These are phyloP conservation scores for Claviceps sp. DNA, from an alignment of 2,329 filamentous ascomycete species.

Conservation along the genomic window DNA sequence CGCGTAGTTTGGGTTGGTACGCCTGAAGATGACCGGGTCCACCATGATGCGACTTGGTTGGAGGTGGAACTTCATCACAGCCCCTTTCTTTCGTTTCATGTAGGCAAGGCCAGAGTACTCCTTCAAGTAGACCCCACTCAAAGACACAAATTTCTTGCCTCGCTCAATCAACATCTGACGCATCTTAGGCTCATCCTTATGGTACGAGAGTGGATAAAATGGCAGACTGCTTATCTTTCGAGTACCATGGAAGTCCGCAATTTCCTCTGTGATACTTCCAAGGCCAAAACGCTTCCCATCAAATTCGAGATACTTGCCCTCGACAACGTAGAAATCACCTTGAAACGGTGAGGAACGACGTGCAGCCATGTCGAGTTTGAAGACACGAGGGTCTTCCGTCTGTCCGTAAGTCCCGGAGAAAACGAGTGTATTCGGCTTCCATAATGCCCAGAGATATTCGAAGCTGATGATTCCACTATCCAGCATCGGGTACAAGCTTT, in stretches of 20 bases:
- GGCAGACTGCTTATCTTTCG: constrained; percentile 68
- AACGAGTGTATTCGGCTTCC: constrained; percentile 73
- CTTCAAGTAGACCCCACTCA: constrained; percentile 75
- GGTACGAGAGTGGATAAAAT: constrained; percentile 68
- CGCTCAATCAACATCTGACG: constrained; percentile 58
- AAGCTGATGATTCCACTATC: constrained; percentile 78
- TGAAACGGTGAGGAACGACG: constrained; percentile 57
- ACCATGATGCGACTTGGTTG: constrained; percentile 82
- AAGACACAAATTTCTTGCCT: constrained; percentile 68
- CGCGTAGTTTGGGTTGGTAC: constrained; percentile 76
- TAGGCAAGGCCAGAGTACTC: constrained; percentile 76
- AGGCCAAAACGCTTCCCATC: constrained; percentile 78
- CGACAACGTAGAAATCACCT: constrained; percentile 63
- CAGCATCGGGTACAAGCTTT: constrained; percentile 65
- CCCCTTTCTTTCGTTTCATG: constrained; percentile 60
- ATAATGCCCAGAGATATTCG: constrained; percentile 77
- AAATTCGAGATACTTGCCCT: constrained; percentile 73
- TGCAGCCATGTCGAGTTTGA: constrained; percentile 66
- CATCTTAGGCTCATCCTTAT: constrained; percentile 55
- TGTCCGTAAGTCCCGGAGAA: constrained; percentile 68
- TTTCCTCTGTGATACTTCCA: constrained; percentile 54
- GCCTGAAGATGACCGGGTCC: constrained; percentile 67
- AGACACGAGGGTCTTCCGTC: constrained; percentile 62
- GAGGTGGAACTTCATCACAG: constrained; percentile 61
- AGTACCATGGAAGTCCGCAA: constrained; percentile 65